A percentile compares a stretch with the other conserved stretches of the same genome.
Conservation (phyloP, 2,329 filamentous ascomycete genomes). For the Nannizziopsis barbatae region DNA sequence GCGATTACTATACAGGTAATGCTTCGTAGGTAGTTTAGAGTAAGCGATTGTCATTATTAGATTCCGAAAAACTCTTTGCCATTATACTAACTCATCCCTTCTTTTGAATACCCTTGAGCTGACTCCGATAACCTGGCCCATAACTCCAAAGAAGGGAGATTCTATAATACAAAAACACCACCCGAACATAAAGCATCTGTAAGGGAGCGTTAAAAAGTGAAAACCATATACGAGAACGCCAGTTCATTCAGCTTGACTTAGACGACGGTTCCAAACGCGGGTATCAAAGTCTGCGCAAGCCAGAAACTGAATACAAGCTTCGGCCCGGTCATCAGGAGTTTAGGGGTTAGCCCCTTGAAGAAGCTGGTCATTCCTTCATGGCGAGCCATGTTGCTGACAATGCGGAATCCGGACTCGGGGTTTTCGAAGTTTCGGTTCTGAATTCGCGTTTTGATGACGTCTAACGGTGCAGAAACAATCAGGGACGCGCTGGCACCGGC, state of each 20-base stretch:
- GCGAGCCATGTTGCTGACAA: constrained; percentile 83
- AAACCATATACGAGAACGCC: constrained; percentile 5
- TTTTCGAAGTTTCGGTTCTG: constrained; percentile 99
- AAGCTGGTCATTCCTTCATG: constrained; percentile 77
- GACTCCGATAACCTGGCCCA: constrained; percentile 1
- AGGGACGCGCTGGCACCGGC: constrained; percentile 91
- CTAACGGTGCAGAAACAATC: constrained; percentile 85
- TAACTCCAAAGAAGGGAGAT: constrained; percentile 4
- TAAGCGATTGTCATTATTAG: neutral
- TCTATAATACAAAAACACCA: constrained; percentile 9
- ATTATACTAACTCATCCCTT: neutral
- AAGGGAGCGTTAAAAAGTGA: neutral
- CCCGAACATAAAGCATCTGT: constrained; percentile 6
- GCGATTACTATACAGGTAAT: too few relatives aligned
- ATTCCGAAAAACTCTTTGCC: neutral
- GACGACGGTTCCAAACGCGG: constrained; percentile 66
- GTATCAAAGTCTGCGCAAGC: constrained; percentile 96
- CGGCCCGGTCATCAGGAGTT: constrained; percentile 97
- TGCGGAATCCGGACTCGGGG: constrained; percentile 85
- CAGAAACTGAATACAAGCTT: constrained; percentile 99
- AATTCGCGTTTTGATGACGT: constrained; percentile 96
- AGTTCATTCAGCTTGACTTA: constrained; percentile 25
- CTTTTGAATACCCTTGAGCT: neutral
- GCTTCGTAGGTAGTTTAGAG: neutral
- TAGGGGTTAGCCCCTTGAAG: constrained; percentile 96